phyloP scores from a whole-genome alignment of 1,284 basidiomycete genomes.

The Cryptococcus hybrid region DNA sequence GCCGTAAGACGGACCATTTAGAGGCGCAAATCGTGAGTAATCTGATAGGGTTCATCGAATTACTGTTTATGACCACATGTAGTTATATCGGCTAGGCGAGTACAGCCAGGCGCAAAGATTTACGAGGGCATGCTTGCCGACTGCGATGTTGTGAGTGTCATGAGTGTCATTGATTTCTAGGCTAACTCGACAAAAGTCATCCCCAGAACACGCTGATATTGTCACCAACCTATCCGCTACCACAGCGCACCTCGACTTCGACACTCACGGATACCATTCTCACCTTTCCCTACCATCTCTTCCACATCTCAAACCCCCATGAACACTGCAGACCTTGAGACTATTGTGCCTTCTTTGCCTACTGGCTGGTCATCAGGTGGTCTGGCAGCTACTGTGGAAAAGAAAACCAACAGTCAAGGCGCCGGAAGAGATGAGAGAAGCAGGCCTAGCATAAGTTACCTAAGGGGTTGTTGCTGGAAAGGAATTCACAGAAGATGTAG shows the following conservation, averaged over 20 bases:
- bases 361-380: slow-evolving; percentile 37
- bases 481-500: slow-evolving; percentile 44
- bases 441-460: slow-evolving; percentile 41
- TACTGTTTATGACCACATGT: neutral
- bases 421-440: slow-evolving; percentile 3
- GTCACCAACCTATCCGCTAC: slow-evolving; percentile 75
- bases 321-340: slow-evolving; percentile 37
- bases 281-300: slow-evolving; percentile 26
- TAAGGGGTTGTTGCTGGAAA: slow-evolving; percentile 39
- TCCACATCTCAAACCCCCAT: slow-evolving; percentile 1
- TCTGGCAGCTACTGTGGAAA: slow-evolving; percentile 10
- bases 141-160: slow-evolving; percentile 60
- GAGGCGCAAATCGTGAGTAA: slow-evolving; percentile 75
- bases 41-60: neutral
- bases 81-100: slow-evolving; percentile 66
- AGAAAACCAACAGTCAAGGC: slow-evolving; percentile 16
- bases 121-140: slow-evolving; percentile 76
- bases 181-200: slow-evolving; percentile 55
- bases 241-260: slow-evolving; percentile 75
- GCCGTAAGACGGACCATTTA: slow-evolving; percentile 69
- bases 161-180: neutral
- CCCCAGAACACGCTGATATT: slow-evolving; percentile 81
- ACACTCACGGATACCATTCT: slow-evolving; percentile 64
- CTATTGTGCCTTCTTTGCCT: slow-evolving; percentile 37
- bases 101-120: slow-evolving; percentile 68